A percentile compares a stretch with the other conserved stretches of the same genome.
phyloP scores from a whole-genome alignment of 2,329 filamentous ascomycete species.

The Scytalidium sp. region DNA sequence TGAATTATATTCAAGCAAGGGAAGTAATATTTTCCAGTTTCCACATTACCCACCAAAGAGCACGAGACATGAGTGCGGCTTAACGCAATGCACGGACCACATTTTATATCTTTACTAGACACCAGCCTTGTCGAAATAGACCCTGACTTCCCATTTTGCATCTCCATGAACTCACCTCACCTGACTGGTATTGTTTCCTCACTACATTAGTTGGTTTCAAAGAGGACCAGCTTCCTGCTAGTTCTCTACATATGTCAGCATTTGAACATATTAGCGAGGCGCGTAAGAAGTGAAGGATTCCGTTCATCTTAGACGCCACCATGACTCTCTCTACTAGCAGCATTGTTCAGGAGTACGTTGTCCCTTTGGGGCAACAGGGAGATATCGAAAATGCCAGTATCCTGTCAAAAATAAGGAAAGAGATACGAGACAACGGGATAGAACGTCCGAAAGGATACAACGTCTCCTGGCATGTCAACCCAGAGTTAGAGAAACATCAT shows the following conservation, averaged over 20 bases:
- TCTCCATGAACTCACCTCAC: too few species aligned
- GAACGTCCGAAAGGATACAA: constrained; percentile 79
- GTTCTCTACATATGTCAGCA: not conserved
- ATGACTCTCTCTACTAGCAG: constrained; percentile 24
- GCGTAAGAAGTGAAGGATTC: not conserved
- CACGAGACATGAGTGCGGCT: too few species aligned
- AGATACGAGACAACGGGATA: constrained; percentile 60
- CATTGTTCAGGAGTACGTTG: constrained; percentile 26
- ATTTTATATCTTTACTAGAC: too few species aligned
- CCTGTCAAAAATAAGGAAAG: constrained; percentile 19
- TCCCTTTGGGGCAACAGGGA: constrained; percentile 23
- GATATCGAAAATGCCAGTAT: constrained; percentile 22
- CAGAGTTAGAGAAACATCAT: constrained; percentile 92
- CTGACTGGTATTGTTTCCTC: too few species aligned
- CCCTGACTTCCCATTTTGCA: too few species aligned
- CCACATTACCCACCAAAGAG: too few species aligned
- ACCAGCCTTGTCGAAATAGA: too few species aligned
- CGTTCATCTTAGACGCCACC: constrained; percentile 2
- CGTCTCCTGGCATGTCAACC: constrained; percentile 94
- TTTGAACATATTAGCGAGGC: not conserved
- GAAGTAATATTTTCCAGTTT: too few species aligned
- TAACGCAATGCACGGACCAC: not conserved
- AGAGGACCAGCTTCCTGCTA: too few species aligned
- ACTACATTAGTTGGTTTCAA: too few species aligned
- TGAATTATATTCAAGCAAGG: too few species aligned